Evolutionary conservation across 2,329 filamentous ascomycete species (phyloP), one percentile per base, ranked within the genome.

Genomic region (Xylaria polymorpha): DNA sequence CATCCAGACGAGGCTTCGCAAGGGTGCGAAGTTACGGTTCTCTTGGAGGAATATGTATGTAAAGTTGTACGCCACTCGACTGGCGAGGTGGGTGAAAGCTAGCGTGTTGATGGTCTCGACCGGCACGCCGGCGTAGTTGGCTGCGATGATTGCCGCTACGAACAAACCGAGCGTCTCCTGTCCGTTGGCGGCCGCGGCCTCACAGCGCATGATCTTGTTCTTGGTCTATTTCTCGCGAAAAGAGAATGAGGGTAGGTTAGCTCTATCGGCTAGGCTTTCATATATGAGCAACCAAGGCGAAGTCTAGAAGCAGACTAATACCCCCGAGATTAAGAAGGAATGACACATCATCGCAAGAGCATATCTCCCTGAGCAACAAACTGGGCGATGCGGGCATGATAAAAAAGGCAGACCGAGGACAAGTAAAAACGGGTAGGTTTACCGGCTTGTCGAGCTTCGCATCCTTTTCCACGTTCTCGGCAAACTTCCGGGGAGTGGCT

Each of bases 11-110:
- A 81, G 14, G 64, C 78, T 82, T 60, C 85, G 77, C 50, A 85
- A 12, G 2, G 73, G 73, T 7, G 80, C 79, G 25, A 81, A 68
- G 62, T 75, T 77, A 61, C 77, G 77, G 70, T 84, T 81, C 15
- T 80, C 80, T 72, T 83, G 81, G 56, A 85, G 74, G 61, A 76
- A 75, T 58, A 86, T 72, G 71, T 86, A 87, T 41, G 79, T 72
- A 68, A 79, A 70, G 77, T 83, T 81, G 77, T 82, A 86, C 50
- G 74, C 72, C 29, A 77, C 66, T 20, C 85, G 81, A 71, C 77
- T 77, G 41, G 70, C 76, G 20, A 86, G 68, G 66, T 85, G 85
- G 43, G 75, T 74, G 37, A 80, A 67, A 43, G 79, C 75, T 29
- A 85, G 73, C 44, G 68, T 53, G 73, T 86, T 86, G 71, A 85